Evolutionary conservation across 345 rosid species (phyloP).

Genomic region (Atalantia buxifolia): DNA sequence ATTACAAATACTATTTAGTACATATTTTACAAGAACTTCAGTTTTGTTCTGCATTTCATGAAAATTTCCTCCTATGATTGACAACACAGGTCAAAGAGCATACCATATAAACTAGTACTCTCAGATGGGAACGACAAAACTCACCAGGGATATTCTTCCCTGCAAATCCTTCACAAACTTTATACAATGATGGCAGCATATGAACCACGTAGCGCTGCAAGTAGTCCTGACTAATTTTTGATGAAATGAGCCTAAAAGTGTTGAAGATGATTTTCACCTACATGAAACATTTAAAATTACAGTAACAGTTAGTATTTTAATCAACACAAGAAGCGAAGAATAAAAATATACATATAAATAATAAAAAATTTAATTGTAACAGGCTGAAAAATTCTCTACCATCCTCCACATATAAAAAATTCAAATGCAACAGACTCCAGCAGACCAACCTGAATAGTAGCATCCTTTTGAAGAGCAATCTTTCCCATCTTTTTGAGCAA

Average conservation of each 20-base stretch:
- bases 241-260: slow-evolving; percentile 45
- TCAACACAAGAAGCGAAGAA: not conserved
- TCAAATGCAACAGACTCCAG: not conserved
- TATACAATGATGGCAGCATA: slow-evolving; percentile 73
- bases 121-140: slow-evolving; percentile 6
- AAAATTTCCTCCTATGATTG: not conserved
- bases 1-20: not conserved
- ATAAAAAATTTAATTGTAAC: not conserved
- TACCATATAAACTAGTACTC: not conserved
- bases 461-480: slow-evolving; percentile 72
- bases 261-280: slow-evolving; percentile 72
- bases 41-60: too few species aligned
- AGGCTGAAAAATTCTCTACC: not conserved
- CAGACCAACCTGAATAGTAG: slow-evolving; percentile 59
- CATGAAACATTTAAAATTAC: slow-evolving; percentile 20
- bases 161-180: slow-evolving; percentile 84
- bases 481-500: slow-evolving; percentile 74
- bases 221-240: slow-evolving; percentile 41
- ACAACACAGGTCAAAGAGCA: not conserved
- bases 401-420: not conserved
- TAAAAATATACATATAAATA: slow-evolving; percentile 1
- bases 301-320: slow-evolving; percentile 2
- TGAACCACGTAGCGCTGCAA: slow-evolving; percentile 43
- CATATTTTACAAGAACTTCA: not conserved
- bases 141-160: slow-evolving; percentile 71